Conservation (phyloP, 352 stramenopile genomes). For the Phytophthora cactorum region DNA sequence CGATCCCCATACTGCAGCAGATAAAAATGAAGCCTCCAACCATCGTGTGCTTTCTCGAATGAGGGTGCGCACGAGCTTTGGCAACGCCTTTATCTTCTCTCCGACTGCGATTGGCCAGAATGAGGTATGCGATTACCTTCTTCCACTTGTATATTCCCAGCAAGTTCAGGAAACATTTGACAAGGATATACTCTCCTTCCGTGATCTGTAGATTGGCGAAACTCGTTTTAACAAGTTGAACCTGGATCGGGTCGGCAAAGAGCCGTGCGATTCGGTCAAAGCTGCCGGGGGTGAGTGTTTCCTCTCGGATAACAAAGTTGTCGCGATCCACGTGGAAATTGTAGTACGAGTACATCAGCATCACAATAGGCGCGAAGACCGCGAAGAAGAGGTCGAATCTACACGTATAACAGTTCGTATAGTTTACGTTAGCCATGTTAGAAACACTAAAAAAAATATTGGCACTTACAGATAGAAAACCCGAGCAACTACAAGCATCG, state of each 20-base stretch:
- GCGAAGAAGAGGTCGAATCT: constrained; percentile 64
- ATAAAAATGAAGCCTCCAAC: constrained; percentile 48
- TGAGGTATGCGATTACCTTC: constrained; percentile 45
- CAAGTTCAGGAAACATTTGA: constrained; percentile 49
- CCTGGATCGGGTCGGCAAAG: constrained; percentile 43
- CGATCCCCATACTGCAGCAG: constrained; percentile 38
- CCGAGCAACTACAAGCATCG: constrained; percentile 35
- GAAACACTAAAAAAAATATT: neutral
- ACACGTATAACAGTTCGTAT: neutral
- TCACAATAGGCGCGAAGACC: constrained; percentile 52
- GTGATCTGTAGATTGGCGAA: constrained; percentile 48
- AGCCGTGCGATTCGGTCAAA: constrained; percentile 48
- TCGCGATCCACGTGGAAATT: constrained; percentile 51
- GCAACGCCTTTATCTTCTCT: constrained; percentile 16
- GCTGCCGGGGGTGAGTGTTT: constrained; percentile 33
- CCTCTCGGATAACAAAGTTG: constrained; percentile 31
- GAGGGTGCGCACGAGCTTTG: constrained; percentile 13
- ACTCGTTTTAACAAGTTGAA: constrained; percentile 43
- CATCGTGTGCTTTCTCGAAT: constrained; percentile 38
- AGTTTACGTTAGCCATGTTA: neutral
- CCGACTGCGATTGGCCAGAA: constrained; percentile 32
- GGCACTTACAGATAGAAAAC: constrained; percentile 48
- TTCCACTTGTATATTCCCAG: constrained; percentile 60
- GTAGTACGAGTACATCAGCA: constrained; percentile 46
- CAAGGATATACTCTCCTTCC: constrained; percentile 33